Evolutionary conservation across 257 asterid species (phyloP), one percentile per base, ranked within the genome.

Genomic region (Petrea volubilis): DNA sequence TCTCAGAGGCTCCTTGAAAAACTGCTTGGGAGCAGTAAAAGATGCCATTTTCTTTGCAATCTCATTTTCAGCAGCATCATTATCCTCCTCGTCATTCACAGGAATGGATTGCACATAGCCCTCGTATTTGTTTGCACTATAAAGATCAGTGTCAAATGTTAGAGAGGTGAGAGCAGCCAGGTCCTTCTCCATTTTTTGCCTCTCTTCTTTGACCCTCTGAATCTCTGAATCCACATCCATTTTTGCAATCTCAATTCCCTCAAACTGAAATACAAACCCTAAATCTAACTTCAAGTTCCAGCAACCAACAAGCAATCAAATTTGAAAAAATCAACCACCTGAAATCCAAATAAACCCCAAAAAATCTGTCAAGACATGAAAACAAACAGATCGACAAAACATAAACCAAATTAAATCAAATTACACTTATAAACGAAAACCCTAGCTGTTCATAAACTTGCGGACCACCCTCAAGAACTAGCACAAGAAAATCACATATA

Each of bases 151-250:
- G 79, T 92, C 98, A 57, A 83, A 92, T 2, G 87, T 85, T n/a
- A 92, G 81, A 9, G 96, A 81, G 64, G 68, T 80, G 25, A 89
- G 85, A 9, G 96, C 84, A 4, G 98, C 97, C 20, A 94, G 72
- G 78, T 91, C 91, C 66, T 90, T 88, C 85, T 91, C 98, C 98
- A 91, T 84, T 70, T 89, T 87, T 74, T 86, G 84, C 80, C 95
- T 87, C 85, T 93, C 98, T 49, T 87, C 97, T 27, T 86, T 87
- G 40, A 82, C 74, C 79, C 24, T 87, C 81, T 79, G 92, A 77
- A 90, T 88, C 91, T 93, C 98, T 1, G 60, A 9, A 36, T 86
- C 91, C 20, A 29, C 78, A 3, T 85, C 93, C 90, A 85, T 89
- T 23, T 78, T 62, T 2, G 34, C 11, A 31, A 75, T 57, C 31